Conservation (phyloP, 2,329 filamentous ascomycete species). For the Fusarium protoensiforme region DNA sequence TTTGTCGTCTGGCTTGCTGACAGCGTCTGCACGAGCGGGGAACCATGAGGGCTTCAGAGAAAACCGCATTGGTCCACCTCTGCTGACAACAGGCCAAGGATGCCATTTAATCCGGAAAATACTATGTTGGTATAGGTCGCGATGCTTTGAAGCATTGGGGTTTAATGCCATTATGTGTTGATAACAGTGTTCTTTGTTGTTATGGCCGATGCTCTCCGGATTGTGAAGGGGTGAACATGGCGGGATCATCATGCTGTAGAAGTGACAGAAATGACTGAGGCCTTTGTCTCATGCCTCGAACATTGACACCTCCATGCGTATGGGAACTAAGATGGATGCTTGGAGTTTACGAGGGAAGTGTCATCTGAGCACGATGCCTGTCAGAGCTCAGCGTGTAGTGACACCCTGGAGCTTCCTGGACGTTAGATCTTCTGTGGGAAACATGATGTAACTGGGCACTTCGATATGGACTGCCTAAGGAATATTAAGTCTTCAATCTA, state of each 20-base stretch:
- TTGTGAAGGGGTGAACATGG: not conserved
- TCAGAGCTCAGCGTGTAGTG: accelerated
- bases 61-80: not conserved
- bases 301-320: not conserved
- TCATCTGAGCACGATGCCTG: not conserved
- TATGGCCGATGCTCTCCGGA: not conserved
- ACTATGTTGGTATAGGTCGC: not conserved
- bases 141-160: not conserved
- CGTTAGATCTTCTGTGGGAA: not conserved
- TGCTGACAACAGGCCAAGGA: not conserved
- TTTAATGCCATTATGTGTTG: not conserved
- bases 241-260: too few species aligned
- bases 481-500: not conserved
- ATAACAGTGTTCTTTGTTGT: not conserved
- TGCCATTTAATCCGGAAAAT: not conserved
- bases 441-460: not conserved
- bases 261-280: not conserved
- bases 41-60: not conserved
- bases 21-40: not conserved
- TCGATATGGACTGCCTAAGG: not conserved
- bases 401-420: not conserved
- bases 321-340: not conserved
- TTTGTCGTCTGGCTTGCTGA: not conserved
- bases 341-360: too few species aligned
- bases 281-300: not conserved